Percentiles rank a stretch among this genome's conserved stretches.
These are phyloP conservation scores for Termitomyces sp. DNA, from an alignment of 768 basidiomycete species.

Conservation along the genomic window DNA sequence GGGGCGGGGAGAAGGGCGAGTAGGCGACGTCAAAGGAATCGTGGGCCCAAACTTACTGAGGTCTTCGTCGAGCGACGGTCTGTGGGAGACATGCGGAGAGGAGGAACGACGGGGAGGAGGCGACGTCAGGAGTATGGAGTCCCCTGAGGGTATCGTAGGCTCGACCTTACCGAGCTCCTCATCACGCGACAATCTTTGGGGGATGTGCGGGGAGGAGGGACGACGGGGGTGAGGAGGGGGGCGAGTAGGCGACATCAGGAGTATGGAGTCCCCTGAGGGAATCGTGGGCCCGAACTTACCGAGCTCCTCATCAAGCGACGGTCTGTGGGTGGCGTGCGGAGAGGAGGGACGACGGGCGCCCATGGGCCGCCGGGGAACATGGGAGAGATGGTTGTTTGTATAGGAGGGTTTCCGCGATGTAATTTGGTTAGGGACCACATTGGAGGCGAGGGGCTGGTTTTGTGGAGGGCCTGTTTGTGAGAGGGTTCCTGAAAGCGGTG, in stretches of 20 bases:
- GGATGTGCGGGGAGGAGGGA: not conserved
- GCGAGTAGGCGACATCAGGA: constrained; percentile 4
- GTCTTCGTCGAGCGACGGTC: not conserved
- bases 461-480: not conserved
- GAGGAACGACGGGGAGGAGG: constrained; percentile 1
- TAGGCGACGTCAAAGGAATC: constrained; percentile 4
- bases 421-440: not conserved
- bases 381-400: not conserved
- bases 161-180: not conserved
- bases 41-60: not conserved
- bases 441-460: not conserved
- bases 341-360: not conserved
- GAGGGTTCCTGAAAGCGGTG: not conserved
- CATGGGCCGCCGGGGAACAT: not conserved
- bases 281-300: not conserved
- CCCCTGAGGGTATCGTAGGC: not conserved
- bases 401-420: constrained; percentile 3
- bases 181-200: not conserved
- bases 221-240: not conserved
- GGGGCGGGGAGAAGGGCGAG: constrained; percentile 1
- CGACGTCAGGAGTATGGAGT: constrained; percentile 3
- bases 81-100: not conserved
- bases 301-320: not conserved
- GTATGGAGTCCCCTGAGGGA: constrained; percentile 2
- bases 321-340: not conserved